Conservation (phyloP, 257 asterid species). For the Pogostemon cablin region DNA sequence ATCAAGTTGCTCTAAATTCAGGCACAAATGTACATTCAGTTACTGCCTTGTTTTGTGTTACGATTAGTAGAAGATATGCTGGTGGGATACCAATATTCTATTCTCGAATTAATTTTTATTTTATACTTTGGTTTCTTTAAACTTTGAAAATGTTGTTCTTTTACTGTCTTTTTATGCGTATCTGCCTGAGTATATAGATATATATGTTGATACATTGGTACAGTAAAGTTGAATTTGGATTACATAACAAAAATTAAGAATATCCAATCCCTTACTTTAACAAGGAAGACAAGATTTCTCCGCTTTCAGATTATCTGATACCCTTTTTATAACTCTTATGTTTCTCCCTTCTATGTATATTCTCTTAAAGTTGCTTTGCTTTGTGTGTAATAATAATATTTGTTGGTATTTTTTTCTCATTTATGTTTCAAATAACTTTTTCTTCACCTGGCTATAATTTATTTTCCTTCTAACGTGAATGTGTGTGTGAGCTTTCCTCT, state of each 20-base stretch:
- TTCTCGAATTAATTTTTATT: conserved; percentile 26
- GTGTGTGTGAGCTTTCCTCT: conserved; percentile 12
- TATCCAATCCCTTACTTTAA: conserved; percentile 79
- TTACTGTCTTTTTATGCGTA: conserved; percentile 13
- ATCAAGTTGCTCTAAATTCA: too few relatives aligned
- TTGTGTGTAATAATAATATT: conserved; percentile 26
- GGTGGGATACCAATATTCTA: not conserved
- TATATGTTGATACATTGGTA: conserved; percentile 13
- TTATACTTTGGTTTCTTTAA: conserved; percentile 7
- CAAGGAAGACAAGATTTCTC: conserved; percentile 55
- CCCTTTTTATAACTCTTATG: conserved; percentile 89
- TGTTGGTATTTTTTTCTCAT: conserved; percentile 1
- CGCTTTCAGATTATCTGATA: conserved; percentile 85
- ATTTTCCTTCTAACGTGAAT: conserved; percentile 22
- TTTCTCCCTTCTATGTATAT: conserved; percentile 44
- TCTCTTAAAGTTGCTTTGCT: conserved; percentile 43
- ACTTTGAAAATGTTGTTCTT: conserved; percentile 28
- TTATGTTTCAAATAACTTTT: conserved; percentile 41
- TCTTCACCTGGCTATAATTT: conserved; percentile 41
- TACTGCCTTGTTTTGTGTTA: too few relatives aligned
- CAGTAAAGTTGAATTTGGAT: conserved; percentile 44
- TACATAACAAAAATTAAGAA: conserved; percentile 37
- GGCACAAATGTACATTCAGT: too few relatives aligned
- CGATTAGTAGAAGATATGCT: too few relatives aligned
- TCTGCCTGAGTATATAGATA: not conserved